Base-by-base conservation (phyloP, 169 alveolate species). In the Plasmodium berghei region DNA sequence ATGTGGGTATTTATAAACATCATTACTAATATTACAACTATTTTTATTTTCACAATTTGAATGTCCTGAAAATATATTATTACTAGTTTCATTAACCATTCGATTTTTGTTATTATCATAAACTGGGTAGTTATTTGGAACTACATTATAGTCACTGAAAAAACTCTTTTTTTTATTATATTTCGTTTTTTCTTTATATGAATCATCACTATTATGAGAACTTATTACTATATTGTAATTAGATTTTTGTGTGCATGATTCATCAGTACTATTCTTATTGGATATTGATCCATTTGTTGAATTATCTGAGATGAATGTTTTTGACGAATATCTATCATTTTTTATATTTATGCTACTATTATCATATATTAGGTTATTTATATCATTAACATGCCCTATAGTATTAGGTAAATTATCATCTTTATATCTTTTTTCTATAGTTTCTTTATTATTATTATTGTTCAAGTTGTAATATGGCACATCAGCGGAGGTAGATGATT, bases 161-260 rank as follows among this genome's bases (percentile, higher is more conserved):
- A 40, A 59, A 18, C 87, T 73, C 59, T 73, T 73, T 73, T 73
- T 73, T 73, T 73, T 73, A 63, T 73, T 73, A 45, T 59, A 73
- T 45, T 73, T 73, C 16, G 87, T 73, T 54, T 64, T 28, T 73
- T 73, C 87, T 59, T 73, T 28, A 63, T 73, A 73, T 16, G 87
- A 14, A 59, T 58, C 71, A 9, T 73, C 66, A 22, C 62, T 45
- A 20, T 45, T 28, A 18, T 73, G 72, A 14, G 24, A 5, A 18
- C 20, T 14, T 10, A 59, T 20, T 55, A 18, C 26, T 72, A 34
- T 48, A 24, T 48, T 54, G 28, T 34, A 18, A 22, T 72, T 26
- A 0, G 58, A 55, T 62, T 72, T 72, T n/a, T 54, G 26, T 14
- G 87, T 24, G 9, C 12, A 40, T 22, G 77, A 22, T 14, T 72